Evolutionary conservation across 371 early-diverging fungal species (phyloP).

Genomic region (Mortierella polycephala): DNA sequence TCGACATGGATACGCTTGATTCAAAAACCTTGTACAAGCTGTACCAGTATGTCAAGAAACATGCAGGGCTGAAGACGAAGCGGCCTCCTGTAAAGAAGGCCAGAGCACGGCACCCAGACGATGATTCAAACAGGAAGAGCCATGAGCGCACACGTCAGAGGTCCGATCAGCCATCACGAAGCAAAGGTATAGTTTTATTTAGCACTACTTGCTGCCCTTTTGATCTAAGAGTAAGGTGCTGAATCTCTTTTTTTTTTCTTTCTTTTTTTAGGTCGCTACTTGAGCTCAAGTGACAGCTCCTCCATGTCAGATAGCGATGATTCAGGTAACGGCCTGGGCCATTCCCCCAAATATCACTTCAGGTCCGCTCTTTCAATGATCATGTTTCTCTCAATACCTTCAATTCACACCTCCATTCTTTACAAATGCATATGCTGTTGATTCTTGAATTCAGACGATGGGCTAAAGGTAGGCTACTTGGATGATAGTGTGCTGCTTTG

Average conservation of each 20-base stretch:
- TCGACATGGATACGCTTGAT: conserved; percentile 94
- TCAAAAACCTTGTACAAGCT: conserved; percentile 83
- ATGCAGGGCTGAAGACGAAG: conserved; percentile 40
- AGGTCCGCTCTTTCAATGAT: conserved; percentile 18
- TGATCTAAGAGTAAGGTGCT: not conserved
- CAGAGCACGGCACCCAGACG: conserved; percentile 62
- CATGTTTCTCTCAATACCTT: too few relatives aligned
- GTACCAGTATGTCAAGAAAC: conserved; percentile 84
- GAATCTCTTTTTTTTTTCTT: not conserved
- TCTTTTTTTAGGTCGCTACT: conserved; percentile 15
- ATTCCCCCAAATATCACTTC: conserved; percentile 62
- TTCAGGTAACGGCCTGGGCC: conserved; percentile 63
- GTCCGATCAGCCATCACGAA: conserved; percentile 55
- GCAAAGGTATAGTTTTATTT: conserved; percentile 27
- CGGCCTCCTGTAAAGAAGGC: conserved; percentile 52
- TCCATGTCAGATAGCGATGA: conserved; percentile 80
- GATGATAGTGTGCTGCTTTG: too few relatives aligned
- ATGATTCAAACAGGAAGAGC: conserved; percentile 65
- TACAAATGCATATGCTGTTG: too few relatives aligned
- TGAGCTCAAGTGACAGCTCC: conserved; percentile 65
- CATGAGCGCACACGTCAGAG: conserved; percentile 73
- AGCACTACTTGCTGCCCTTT: not conserved
- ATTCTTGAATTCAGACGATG: too few relatives aligned
- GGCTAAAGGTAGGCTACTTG: too few relatives aligned
- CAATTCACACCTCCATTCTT: too few relatives aligned